Evolutionary conservation across 768 basidiomycete genomes (phyloP), one percentile per base, ranked within the genome.

Genomic region (Lentinula boryana): DNA sequence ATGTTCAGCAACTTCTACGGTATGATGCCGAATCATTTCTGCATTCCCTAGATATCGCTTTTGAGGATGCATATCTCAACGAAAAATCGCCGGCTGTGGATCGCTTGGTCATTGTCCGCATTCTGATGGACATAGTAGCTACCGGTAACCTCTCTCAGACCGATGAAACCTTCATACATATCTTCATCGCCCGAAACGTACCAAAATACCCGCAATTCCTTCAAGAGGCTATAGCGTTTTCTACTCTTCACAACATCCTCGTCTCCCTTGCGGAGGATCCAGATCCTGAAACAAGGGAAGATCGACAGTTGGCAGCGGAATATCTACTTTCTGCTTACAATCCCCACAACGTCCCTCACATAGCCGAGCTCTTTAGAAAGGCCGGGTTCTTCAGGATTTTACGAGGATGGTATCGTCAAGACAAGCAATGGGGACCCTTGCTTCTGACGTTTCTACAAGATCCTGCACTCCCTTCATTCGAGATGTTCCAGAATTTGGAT

Each of bases 21-120:
- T 96, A 95, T 69, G 95, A 98, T 69, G 82, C 96, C 9, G 97
- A 99, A 72, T 91, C 93, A 0, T 91, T 95, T 70, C 84, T 99
- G 9, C 94, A 99, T 70, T 86, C 91, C 2, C 78, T 99, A 63
- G 97, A 99, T 71, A 86, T 95, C 62, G 94, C 92, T 0, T 96
- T 98, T 65, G 97, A 99, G 71, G 95, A 98, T 65, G 72, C 87
- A 1, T 96, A 89, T 74, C 83, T 98, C 35, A 94, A 95, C 69
- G 90, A 92, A 60, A 83, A 88, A 46, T 76, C 81, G 4, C 80
- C 78, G 53, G 75, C 78, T 31, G 80, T 89, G 56, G 90, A 80
- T 64, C 89, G 96, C 38, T 85, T 95, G 43, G 80, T 89, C 60
- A 86, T 98, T 64, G 78, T 95, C 68, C 88, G 88, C 66, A 87